Evolutionary conservation across 495 filamentous ascomycete species (phyloP).

Genomic region (Corynascus novoguineensis): DNA sequence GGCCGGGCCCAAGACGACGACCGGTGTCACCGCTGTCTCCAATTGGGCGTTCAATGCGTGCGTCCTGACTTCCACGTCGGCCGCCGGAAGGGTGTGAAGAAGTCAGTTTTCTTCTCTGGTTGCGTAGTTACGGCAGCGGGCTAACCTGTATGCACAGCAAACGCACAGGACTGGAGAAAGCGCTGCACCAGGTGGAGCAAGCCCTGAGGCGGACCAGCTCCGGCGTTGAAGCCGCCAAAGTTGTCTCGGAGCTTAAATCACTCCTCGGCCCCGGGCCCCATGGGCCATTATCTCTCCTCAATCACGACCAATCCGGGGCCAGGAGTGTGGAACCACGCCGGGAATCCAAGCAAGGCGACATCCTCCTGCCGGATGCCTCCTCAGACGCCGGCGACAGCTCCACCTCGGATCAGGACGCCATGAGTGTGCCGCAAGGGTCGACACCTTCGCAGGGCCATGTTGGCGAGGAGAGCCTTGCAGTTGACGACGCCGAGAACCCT

Average conservation of each 20-base stretch:
- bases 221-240: constrained; percentile 48
- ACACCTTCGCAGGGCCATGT: constrained; percentile 30
- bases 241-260: constrained; percentile 51
- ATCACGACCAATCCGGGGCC: constrained; percentile 8
- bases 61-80: constrained; percentile 65
- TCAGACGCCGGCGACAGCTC: constrained; percentile 31
- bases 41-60: constrained; percentile 53
- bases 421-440: constrained; percentile 26
- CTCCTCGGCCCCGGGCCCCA: constrained; percentile 39
- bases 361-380: constrained; percentile 27
- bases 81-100: constrained; percentile 68
- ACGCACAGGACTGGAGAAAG: constrained; percentile 66
- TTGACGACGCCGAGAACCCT: constrained; percentile 71
- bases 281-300: constrained; percentile 9
- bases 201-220: constrained; percentile 58
- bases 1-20: constrained; percentile 41
- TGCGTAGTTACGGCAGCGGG: constrained; percentile 10
- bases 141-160: constrained; percentile 47
- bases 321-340: constrained; percentile 7
- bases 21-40: constrained; percentile 58
- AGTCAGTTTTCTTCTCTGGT: constrained; percentile 43
- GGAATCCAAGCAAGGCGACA: constrained; percentile 16
- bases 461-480: constrained; percentile 41
- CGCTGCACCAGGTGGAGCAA: constrained; percentile 66
- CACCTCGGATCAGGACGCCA: constrained; percentile 28